Evolutionary conservation across 805 yeast genomes (phyloP), one percentile per base, ranked within the genome.

Genomic region (Candida maltosa): DNA sequence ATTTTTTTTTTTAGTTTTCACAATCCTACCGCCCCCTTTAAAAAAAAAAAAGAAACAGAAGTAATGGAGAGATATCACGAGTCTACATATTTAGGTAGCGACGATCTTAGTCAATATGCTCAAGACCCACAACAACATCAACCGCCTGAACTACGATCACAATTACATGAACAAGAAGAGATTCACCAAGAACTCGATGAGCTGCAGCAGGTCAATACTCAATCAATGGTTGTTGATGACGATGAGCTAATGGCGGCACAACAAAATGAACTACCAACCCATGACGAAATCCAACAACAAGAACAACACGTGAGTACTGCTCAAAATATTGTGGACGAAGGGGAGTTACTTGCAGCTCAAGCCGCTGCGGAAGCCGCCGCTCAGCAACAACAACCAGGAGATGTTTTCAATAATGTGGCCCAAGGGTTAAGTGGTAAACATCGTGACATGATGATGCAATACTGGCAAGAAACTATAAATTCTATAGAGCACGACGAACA

Each of bases 381-480:
- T 37, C 70, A 65, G 39, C 70, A 56, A 39, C 68, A 52, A 35
- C 70, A 66, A 29, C 76, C 74, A 2, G 80, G 76, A 7, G 81
- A 84, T 35, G 87, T 86, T 16, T 87, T 87, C 51, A 72, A 76
- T 41, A 93, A 93, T 57, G 97, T 93, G 5, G 96, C 95, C 2
- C 97, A 88, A 52, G 97, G 97, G 1, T 66, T 91, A 15, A 70
- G 72, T 5, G 96, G 96, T 2, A 76, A 78, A 38, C 83, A 88
- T 60, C 75, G 87, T 40, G 89, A 86, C 47, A 75, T 82, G 68
- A 85, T 93, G 89, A 82, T 94, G 76, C 89, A 86, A 42, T 93
- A 91, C 58, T 93, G 98, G 98, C 98, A 93, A 63, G 94, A 86
- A 48, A 82, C 95, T 10, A 89, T 93, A 58, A 87, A 87, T 53